phyloP scores from a whole-genome alignment of 129 eudicot species.

The Deinandra increscens region DNA sequence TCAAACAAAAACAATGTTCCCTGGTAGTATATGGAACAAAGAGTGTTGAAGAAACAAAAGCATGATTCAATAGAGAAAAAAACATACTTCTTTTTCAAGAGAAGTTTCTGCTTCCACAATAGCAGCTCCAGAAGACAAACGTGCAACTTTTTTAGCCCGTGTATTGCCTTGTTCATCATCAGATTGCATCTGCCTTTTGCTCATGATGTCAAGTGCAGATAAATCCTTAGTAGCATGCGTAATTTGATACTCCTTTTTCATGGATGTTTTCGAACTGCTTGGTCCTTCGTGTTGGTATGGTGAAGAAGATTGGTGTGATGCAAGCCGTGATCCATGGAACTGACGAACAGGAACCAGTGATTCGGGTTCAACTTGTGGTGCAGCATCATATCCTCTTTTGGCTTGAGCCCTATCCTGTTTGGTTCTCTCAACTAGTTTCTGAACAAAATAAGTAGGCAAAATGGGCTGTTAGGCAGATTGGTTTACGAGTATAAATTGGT shows the following conservation, averaged over 20 bases:
- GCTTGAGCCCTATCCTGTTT: constrained; percentile 58
- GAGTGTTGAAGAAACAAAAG: neutral
- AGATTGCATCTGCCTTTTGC: constrained; percentile 34
- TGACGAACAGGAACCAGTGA: constrained; percentile 69
- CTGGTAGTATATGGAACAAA: neutral
- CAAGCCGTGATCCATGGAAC: constrained; percentile 83
- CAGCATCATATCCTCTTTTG: constrained; percentile 63
- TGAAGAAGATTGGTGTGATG: constrained; percentile 64
- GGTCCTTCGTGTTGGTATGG: constrained; percentile 57
- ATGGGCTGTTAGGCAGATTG: neutral
- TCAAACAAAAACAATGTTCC: neutral
- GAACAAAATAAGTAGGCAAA: constrained; percentile 20
- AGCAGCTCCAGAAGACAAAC: constrained; percentile 64
- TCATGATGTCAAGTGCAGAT: constrained; percentile 43
- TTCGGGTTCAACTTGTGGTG: constrained; percentile 53
- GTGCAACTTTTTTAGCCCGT: constrained; percentile 68
- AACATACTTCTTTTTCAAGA: constrained; percentile 70
- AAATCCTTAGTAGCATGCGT: constrained; percentile 41
- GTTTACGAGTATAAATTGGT: neutral
- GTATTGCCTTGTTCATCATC: constrained; percentile 26
- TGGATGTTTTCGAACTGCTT: constrained; percentile 10
- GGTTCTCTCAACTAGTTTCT: constrained; percentile 71
- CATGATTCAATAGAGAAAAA: neutral
- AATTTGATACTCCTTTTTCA: constrained; percentile 31
- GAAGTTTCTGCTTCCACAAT: constrained; percentile 70